Conservation (phyloP, 345 rosid genomes). For the Raphanus sativus region DNA sequence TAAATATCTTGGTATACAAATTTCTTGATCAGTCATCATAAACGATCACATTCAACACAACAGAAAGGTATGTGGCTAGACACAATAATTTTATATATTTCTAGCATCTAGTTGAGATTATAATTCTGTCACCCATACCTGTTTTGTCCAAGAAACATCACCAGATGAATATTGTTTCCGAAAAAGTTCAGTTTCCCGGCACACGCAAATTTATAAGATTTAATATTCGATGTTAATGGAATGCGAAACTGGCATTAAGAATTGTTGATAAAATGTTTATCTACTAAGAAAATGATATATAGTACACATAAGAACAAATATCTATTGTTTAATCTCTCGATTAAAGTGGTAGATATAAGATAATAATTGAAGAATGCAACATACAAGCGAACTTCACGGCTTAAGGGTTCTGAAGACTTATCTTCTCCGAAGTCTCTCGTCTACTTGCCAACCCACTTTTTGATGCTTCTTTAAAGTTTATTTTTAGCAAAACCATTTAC, state of each 20-base stretch:
- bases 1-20: background rate
- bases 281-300: constrained; percentile 7
- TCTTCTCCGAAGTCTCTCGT: constrained; percentile 9
- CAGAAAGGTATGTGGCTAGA: constrained; percentile 3
- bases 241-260: constrained; percentile 14
- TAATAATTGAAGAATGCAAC: constrained; percentile 18
- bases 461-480: constrained; percentile 2
- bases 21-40: constrained; percentile 16
- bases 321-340: constrained; percentile 6
- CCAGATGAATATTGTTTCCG: background rate
- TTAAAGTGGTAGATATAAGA: constrained; percentile 18
- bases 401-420: background rate
- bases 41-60: constrained; percentile 14
- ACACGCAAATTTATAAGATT: constrained; percentile 8
- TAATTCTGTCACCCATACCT: constrained; percentile 7
- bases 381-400: constrained; percentile 29
- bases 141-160: background rate
- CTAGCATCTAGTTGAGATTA: constrained; percentile 5
- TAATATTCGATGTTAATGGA: constrained; percentile 13
- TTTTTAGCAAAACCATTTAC: constrained; percentile 10
- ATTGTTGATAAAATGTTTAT: background rate
- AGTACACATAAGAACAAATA: constrained; percentile 3
- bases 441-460: constrained; percentile 29
- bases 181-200: background rate
- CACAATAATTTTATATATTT: constrained; percentile 17